A percentile compares a stretch with the other conserved stretches of the same genome.
Conservation (phyloP, 2,329 filamentous ascomycete species). For the Xylariaceae sp. region DNA sequence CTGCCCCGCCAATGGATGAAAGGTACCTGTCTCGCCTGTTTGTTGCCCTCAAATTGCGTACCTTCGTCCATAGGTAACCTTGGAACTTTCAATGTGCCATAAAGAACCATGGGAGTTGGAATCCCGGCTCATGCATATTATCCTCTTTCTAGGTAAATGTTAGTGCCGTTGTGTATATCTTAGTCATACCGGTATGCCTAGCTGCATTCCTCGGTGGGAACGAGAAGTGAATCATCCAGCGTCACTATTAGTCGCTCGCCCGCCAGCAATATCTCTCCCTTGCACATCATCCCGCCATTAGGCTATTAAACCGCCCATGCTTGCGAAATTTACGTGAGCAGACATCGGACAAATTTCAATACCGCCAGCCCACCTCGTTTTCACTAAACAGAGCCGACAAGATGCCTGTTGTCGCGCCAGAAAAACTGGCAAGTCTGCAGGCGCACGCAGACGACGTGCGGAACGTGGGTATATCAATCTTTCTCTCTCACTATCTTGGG, state of each 20-base stretch:
- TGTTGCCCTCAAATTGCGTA: too few relatives aligned
- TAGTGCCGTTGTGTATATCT: constrained; percentile 1
- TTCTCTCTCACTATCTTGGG: constrained; percentile 28
- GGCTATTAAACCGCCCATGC: background rate
- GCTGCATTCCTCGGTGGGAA: background rate
- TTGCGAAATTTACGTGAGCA: background rate
- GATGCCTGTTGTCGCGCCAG: constrained; percentile 90
- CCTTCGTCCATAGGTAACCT: too few relatives aligned
- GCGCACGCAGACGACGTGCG: constrained; percentile 81
- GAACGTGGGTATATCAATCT: constrained; percentile 61
- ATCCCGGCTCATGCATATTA: background rate
- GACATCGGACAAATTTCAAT: background rate
- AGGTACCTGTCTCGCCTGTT: too few relatives aligned
- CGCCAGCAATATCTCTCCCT: constrained; percentile 1
- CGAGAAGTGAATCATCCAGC: constrained; percentile 15
- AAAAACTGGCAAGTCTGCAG: constrained; percentile 88
- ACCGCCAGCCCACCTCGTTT: constrained; percentile 16
- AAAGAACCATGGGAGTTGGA: background rate
- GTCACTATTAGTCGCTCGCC: constrained; percentile 15
- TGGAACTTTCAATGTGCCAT: too few relatives aligned
- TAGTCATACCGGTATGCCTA: background rate
- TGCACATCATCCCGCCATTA: background rate
- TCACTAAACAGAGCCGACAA: constrained; percentile 2
- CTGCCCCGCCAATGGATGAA: constrained; percentile 18
- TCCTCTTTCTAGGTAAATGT: background rate